Percentiles rank a stretch among this genome's conserved stretches.
These are phyloP conservation scores for Canavalia gladiata DNA, from an alignment of 306 rosid species.

Conservation along the genomic window DNA sequence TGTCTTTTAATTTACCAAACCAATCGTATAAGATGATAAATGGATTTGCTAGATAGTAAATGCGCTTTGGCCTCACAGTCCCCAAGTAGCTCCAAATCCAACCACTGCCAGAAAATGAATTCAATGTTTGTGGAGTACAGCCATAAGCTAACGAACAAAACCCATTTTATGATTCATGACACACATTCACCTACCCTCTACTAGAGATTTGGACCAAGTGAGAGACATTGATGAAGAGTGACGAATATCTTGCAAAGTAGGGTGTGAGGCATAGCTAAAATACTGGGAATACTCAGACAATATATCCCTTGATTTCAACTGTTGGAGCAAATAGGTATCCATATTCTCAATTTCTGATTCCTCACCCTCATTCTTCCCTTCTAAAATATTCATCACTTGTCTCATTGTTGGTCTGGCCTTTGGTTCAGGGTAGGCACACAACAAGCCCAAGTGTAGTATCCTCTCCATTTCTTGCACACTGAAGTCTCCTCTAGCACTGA, in stretches of 20 bases:
- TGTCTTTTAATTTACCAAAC: background rate
- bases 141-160: constrained; percentile 6
- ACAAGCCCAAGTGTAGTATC: constrained; percentile 75
- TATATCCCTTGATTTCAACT: constrained; percentile 57
- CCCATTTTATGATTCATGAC: background rate
- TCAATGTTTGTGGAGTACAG: background rate
- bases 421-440: constrained; percentile 80
- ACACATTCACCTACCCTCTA: constrained; percentile 65
- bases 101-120: constrained; percentile 30
- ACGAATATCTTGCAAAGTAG: constrained; percentile 73
- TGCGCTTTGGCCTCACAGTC: background rate
- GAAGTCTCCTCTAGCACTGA: constrained; percentile 58
- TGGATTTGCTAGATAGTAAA: background rate
- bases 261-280: constrained; percentile 61
- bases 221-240: constrained; percentile 62
- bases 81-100: background rate
- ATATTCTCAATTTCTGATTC: constrained; percentile 62
- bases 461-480: constrained; percentile 64
- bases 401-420: constrained; percentile 80
- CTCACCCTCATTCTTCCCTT: constrained; percentile 61
- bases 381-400: constrained; percentile 73
- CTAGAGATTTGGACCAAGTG: constrained; percentile 57
- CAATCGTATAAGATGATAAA: background rate
- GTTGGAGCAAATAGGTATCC: constrained; percentile 61
- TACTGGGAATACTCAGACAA: constrained; percentile 55